Conservation (phyloP, 208 protist genomes). For the Acanthamoeba healyi region DNA sequence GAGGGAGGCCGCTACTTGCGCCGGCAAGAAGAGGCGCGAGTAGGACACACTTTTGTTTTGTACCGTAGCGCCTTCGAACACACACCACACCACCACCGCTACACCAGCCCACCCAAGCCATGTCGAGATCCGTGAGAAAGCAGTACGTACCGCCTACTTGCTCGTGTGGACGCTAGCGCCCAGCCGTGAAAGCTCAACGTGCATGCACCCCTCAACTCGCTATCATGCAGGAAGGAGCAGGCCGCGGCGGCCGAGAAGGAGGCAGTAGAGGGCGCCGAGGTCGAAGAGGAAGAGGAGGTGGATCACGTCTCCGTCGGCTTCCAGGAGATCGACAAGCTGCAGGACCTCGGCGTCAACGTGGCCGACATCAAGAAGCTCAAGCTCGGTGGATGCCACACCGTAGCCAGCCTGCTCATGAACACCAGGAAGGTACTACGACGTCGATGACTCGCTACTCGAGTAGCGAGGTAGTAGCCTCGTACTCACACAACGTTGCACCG, state of each 20-base stretch:
- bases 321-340: conserved; percentile 79
- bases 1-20: no score
- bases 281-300: conserved; percentile 66
- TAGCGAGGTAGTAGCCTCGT: no score
- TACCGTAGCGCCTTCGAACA: no score
- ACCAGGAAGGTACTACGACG: conserved; percentile 83
- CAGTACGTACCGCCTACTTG: neutral
- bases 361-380: conserved; percentile 91
- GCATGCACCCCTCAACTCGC: no score
- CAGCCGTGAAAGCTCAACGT: no score
- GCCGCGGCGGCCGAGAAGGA: conserved; percentile 39
- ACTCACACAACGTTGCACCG: no score
- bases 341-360: conserved; percentile 82
- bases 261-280: conserved; percentile 45
- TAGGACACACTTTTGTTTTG: neutral
- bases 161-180: neutral
- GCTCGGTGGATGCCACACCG: conserved; percentile 87
- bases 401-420: conserved; percentile 86
- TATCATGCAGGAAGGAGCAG: conserved; percentile 45
- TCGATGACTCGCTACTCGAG: neutral
- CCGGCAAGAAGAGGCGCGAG: no score
- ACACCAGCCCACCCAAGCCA: neutral
- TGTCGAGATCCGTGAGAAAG: conserved; percentile 64
- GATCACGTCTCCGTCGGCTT: neutral
- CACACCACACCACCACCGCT: neutral